Percentiles rank a stretch among this genome's conserved stretches.
phyloP scores from a whole-genome alignment of 345 rosid genomes.

The Angophora floribunda region DNA sequence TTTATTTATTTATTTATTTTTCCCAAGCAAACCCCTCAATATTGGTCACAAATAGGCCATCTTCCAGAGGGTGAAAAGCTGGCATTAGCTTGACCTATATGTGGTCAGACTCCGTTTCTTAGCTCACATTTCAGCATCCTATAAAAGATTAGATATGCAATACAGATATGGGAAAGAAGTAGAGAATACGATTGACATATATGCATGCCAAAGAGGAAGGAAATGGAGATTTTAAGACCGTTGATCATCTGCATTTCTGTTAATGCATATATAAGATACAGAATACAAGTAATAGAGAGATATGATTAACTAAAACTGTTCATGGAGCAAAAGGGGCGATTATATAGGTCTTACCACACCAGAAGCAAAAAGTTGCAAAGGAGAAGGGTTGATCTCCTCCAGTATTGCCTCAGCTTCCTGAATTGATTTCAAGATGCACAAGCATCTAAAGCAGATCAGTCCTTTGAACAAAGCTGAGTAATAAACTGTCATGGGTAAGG shows the following conservation, averaged over 20 bases:
- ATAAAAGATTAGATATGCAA: neutral
- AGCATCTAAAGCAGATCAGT: neutral
- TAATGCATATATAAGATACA: neutral
- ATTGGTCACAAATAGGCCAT: neutral
- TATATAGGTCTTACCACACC: conserved; percentile 51
- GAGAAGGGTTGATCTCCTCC: conserved; percentile 71
- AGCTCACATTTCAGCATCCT: neutral
- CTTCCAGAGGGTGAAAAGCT: neutral
- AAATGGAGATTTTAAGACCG: neutral
- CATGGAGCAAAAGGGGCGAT: neutral
- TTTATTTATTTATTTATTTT: neutral
- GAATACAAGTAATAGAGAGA: neutral
- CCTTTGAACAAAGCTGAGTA: neutral
- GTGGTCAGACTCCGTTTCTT: neutral
- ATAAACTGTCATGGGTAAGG: neutral
- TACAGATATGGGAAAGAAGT: neutral
- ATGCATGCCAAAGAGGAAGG: neutral
- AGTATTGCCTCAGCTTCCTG: conserved; percentile 96
- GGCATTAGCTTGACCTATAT: neutral
- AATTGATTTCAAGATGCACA: neutral
- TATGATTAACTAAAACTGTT: neutral
- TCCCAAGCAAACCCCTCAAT: neutral
- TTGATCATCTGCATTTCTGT: neutral
- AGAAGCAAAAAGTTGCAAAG: conserved; percentile 54
- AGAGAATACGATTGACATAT: neutral